A percentile compares a stretch with the other conserved stretches of the same genome.
Conservation (phyloP, 768 basidiomycete genomes). For the Amanita inopinata region DNA sequence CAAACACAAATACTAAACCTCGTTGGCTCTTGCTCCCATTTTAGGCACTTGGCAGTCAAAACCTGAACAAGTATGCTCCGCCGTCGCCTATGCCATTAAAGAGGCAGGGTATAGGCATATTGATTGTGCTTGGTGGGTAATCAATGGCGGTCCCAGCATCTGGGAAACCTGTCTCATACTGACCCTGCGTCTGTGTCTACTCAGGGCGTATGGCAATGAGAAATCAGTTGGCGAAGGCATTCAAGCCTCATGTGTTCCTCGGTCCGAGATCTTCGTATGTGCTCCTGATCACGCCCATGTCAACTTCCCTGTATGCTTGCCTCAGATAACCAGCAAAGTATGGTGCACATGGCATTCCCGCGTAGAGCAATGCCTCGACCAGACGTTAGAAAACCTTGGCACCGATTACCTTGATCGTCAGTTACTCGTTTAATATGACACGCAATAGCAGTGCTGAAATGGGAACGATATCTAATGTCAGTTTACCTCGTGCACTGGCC, state of each 20-base stretch:
- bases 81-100: constrained; percentile 68
- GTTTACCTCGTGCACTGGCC: constrained; percentile 80
- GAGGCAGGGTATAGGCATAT: constrained; percentile 68
- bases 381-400: constrained; percentile 71
- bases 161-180: too few relatives aligned
- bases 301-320: constrained; percentile 2
- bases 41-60: constrained; percentile 77
- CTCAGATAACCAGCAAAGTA: constrained; percentile 64
- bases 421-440: constrained; percentile 18
- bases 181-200: background rate
- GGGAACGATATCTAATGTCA: constrained; percentile 15
- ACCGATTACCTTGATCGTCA: constrained; percentile 76
- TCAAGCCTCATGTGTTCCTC: constrained; percentile 62
- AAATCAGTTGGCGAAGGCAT: constrained; percentile 78
- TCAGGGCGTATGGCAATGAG: constrained; percentile 65
- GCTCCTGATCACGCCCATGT: background rate
- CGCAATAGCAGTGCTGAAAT: constrained; percentile 7
- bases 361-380: constrained; percentile 66
- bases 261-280: constrained; percentile 50
- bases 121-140: constrained; percentile 49
- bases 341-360: constrained; percentile 61
- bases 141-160: background rate
- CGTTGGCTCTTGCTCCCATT: constrained; percentile 8
- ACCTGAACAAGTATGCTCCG: constrained; percentile 58
- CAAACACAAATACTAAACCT: constrained; percentile 5